Percentiles rank a stretch among this genome's conserved stretches.
These are phyloP conservation scores for Marasmius fiardii DNA, from an alignment of 1,284 basidiomycete species.

Conservation along the genomic window DNA sequence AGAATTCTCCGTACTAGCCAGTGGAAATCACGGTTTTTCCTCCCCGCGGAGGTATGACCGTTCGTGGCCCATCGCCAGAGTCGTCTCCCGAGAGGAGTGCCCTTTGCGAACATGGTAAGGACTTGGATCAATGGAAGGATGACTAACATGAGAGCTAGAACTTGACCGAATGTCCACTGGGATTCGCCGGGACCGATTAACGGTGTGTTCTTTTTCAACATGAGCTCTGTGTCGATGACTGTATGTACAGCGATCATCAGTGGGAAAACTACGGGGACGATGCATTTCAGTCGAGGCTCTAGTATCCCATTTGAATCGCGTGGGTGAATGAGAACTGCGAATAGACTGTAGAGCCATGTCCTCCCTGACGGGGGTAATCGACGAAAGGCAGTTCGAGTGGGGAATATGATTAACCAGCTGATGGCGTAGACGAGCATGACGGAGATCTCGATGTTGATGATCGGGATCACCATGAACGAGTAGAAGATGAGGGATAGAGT, in stretches of 20 bases:
- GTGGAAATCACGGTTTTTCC: background rate
- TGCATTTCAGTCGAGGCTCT: background rate
- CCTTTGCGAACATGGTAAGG: background rate
- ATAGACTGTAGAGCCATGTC: background rate
- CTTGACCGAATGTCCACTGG: constrained; percentile 23
- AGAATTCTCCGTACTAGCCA: background rate
- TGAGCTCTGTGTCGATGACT: constrained; percentile 17
- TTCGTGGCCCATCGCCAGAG: background rate
- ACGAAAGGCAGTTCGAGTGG: background rate
- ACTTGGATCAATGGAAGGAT: constrained; percentile 13
- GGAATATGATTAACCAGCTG: background rate
- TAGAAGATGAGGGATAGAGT: background rate
- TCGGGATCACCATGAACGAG: background rate
- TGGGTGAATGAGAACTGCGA: background rate
- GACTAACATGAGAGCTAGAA: constrained; percentile 21
- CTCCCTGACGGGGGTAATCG: background rate
- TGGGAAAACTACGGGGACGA: background rate
- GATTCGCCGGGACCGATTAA: constrained; percentile 11
- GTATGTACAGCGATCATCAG: background rate
- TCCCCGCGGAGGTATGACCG: too few species aligned
- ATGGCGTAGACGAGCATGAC: background rate
- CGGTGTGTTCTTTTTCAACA: constrained; percentile 11
- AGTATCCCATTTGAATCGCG: background rate
- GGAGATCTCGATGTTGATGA: background rate
- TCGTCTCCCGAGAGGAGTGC: background rate